Conservation (phyloP, 495 filamentous ascomycete genomes). For the Aspergillus nidulans region DNA sequence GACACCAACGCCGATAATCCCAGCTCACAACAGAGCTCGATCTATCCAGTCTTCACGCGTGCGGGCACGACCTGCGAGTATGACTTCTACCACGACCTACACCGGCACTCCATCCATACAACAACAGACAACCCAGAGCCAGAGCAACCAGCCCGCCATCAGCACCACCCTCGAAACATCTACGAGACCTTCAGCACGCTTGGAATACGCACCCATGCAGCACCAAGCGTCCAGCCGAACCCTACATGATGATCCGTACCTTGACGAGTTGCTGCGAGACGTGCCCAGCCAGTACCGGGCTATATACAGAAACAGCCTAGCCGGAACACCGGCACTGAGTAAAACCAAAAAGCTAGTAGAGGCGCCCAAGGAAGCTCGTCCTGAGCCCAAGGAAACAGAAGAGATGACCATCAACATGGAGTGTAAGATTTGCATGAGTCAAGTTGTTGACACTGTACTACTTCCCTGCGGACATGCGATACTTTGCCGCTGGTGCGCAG, state of each 20-base stretch:
- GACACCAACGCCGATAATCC: background rate
- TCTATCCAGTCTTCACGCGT: constrained; percentile 1
- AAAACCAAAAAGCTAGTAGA: constrained; percentile 14
- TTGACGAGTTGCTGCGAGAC: constrained; percentile 4
- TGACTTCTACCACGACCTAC: background rate
- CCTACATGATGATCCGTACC: background rate
- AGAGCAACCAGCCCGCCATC: background rate
- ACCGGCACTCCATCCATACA: background rate
- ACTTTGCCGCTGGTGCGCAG: constrained; percentile 42
- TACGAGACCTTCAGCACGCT: background rate
- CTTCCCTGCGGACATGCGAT: constrained; percentile 55
- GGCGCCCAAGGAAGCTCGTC: constrained; percentile 22
- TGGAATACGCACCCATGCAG: background rate
- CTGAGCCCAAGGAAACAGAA: constrained; percentile 41
- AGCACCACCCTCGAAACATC: background rate
- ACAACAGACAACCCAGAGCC: background rate
- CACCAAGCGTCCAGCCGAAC: constrained; percentile 1
- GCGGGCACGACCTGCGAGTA: constrained; percentile 4
- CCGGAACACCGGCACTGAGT: background rate
- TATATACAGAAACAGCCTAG: constrained; percentile 7
- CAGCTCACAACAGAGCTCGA: constrained; percentile 1
- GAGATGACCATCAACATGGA: constrained; percentile 47
- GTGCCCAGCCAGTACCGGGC: constrained; percentile 9
- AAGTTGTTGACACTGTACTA: constrained; percentile 49
- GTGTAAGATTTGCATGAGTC: constrained; percentile 53